Conservation (phyloP, 2,329 filamentous ascomycete genomes). For the Curvularia lunata region DNA sequence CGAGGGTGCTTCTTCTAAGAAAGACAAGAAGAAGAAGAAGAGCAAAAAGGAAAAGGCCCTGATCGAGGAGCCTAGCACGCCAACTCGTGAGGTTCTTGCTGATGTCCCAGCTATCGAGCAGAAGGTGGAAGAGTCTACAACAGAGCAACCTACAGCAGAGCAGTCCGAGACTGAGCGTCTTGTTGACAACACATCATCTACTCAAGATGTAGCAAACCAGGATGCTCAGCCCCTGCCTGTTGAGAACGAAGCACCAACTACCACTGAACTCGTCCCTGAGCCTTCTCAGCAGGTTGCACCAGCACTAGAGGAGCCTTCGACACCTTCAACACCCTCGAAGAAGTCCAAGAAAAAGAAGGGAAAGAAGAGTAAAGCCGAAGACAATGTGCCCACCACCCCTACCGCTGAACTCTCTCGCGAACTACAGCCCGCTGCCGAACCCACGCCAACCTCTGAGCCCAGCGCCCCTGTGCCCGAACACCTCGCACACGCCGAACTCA, state of each 20-base stretch:
- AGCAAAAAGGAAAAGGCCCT: slow-evolving; percentile 27
- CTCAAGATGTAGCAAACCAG: slow-evolving; percentile 5
- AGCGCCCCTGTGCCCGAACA: neutral
- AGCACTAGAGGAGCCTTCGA: slow-evolving; percentile 6
- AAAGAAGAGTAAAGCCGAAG: slow-evolving; percentile 18
- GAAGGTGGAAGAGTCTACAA: slow-evolving; percentile 1
- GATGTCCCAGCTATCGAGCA: slow-evolving; percentile 3
- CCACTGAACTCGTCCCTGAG: slow-evolving; percentile 9
- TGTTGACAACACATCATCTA: neutral
- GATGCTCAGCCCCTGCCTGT: neutral
- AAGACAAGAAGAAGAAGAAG: slow-evolving; percentile 34
- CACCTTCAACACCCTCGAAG: slow-evolving; percentile 41
- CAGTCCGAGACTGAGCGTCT: neutral
- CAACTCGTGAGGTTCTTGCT: slow-evolving; percentile 11
- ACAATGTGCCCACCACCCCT: slow-evolving; percentile 4
- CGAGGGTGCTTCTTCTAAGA: slow-evolving; percentile 21
- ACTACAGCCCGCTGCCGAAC: neutral
- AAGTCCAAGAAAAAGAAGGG: slow-evolving; percentile 52
- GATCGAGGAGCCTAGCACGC: slow-evolving; percentile 23
- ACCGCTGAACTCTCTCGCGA: slow-evolving; percentile 5
- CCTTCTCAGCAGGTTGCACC: neutral
- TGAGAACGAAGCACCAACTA: neutral
- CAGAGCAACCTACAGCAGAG: neutral
- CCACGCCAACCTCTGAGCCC: neutral
- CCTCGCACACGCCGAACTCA: neutral